Base-by-base conservation (phyloP, 2,329 filamentous ascomycete genomes). In the Pseudocercospora eumusae region DNA sequence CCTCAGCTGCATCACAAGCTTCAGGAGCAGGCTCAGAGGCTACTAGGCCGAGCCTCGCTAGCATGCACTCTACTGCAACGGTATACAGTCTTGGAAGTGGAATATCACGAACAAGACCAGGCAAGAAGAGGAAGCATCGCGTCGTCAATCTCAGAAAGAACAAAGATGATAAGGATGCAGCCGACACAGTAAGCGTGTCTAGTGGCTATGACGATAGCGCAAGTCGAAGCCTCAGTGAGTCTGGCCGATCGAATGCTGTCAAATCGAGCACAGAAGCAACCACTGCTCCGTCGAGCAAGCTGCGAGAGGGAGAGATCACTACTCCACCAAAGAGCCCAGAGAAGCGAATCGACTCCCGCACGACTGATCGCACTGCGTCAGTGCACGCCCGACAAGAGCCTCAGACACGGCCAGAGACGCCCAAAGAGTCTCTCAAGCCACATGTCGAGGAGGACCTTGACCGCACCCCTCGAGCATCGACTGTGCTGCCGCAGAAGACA, bases 121-220 rank as follows among this genome's bases (percentile, higher is more conserved):
- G 85, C 33, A 85, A 90, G 58, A 93, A 91, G 79, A 90, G 91
- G 81, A 96, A 93, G 83, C 91, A 86, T 62, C 83, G 91, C 20
- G 88, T 96, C 13, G 90, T 96, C 63, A 92, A 96, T 71, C 80
- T 96, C 13, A 84, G 91, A n/a, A 86, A 83, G 64, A 81, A 84
- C 64, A 84, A 68, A 25, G 59, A 61, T 18, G 60, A 83, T 69
- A 79, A 81, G 3, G 82, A 82, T 40, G 84, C 84, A 11, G 80
- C 80, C 10, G 74, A 76, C 20, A 68, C 67, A 25, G 70, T 71
- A 28, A 72, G 73, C 54, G 65, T 28, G 79, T 81, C 33, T 79
- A 81, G 25, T 68, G 77, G 59, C 79, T 79, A 55, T 80, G 66
- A 69, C 78, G 62, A 68, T 27, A 70, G 69, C n/a, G 71, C 65